Conservation (phyloP, 1,284 basidiomycete genomes). For the Sporisorium scitamineum region DNA sequence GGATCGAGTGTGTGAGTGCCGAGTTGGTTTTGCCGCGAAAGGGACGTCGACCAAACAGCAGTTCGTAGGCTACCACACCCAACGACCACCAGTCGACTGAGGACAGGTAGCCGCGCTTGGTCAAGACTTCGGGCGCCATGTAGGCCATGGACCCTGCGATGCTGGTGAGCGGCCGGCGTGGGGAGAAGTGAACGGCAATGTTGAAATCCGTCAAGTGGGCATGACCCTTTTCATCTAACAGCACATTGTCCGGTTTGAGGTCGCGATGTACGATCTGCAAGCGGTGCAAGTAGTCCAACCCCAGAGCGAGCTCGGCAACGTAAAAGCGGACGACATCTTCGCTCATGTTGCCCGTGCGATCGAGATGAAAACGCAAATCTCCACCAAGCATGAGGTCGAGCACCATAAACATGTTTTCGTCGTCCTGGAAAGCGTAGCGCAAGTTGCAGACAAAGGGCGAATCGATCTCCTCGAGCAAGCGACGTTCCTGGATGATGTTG, state of each 20-base stretch:
- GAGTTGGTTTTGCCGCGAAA: constrained; percentile 65
- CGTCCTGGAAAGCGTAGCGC: constrained; percentile 96
- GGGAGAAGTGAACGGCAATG: constrained; percentile 95
- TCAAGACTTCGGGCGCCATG: constrained; percentile 75
- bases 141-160: constrained; percentile 92
- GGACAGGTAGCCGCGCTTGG: constrained; percentile 62
- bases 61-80: constrained; percentile 62
- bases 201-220: constrained; percentile 98
- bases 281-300: constrained; percentile 87
- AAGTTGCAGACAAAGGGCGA: constrained; percentile 93
- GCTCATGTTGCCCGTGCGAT: constrained; percentile 80
- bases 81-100: constrained; percentile 65
- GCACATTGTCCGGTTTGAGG: constrained; percentile 95
- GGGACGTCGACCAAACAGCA: constrained; percentile 61
- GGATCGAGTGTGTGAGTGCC: constrained; percentile 60
- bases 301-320: constrained; percentile 86
- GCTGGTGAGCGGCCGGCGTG: constrained; percentile 84
- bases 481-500: constrained; percentile 86
- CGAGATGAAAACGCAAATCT: constrained; percentile 91
- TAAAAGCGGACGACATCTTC: constrained; percentile 89
- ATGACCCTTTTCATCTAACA: constrained; percentile 90
- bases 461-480: constrained; percentile 79
- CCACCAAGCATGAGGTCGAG: constrained; percentile 96
- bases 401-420: constrained; percentile 97
- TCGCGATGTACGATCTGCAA: constrained; percentile 86